Base-by-base conservation (phyloP, 1,139 yeast genomes). In the Yamadazyma triangularis region DNA sequence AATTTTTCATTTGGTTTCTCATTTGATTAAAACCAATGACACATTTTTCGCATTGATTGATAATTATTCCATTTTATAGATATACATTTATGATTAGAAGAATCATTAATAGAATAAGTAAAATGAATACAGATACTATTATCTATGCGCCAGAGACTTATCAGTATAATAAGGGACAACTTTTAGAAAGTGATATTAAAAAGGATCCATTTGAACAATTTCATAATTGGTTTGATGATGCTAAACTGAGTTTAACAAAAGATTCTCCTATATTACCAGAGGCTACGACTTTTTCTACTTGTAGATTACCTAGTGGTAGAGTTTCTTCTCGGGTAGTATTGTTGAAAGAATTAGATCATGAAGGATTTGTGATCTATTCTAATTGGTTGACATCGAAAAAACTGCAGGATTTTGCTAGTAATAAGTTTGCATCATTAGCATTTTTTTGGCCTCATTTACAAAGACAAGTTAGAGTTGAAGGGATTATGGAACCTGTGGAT, bases 391-490 rank as follows among this genome's bases (percentile, higher is more conserved):
- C 81, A 8, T 82, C 95, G 24, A 87, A 86, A 57, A 91, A 91
- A 58, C 76, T 82, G 16, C 54, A 61, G 30, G 97, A 89, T 53
- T 64, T 79, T 39, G 62, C 61, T 24, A 62, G 81, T 25, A 91
- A 91, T 55, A 83, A 85, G 40, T 72, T 74, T 50, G 97, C 89
- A 1, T 77, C 94, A 1, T 63, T 91, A 42, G 81, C 82, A n/a
- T 93, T 89, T 55, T 89, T 88, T 61, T 91, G 98, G 97, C 86
- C 85, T 34, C 79, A 77, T 42, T 56, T 81, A 27, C 96, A 91
- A 59, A 77, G 96, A 42, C 96, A 88, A 58, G 95, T 91, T 6
- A 72, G 98, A 41, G 81, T 91, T 9, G 98, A 91, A 56, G 98
- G 98, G 22, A 45, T 64, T 9, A 79, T 87, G 50, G 94, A 85